phyloP scores from a whole-genome alignment of 2,329 filamentous ascomycete species.

The Knufia fluminis region DNA sequence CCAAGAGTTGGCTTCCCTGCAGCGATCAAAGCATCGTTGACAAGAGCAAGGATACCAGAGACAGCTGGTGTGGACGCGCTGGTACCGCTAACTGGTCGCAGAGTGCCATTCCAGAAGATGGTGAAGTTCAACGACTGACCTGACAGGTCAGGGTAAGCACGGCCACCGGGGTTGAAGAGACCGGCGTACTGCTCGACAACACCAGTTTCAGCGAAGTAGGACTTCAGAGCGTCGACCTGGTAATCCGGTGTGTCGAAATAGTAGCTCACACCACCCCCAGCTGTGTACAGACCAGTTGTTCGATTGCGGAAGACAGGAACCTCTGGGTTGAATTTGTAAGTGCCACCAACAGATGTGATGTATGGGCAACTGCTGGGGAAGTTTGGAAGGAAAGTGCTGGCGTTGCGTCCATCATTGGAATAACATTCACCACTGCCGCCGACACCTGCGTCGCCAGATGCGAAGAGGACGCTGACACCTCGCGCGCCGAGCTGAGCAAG shows the following conservation, averaged over 20 bases:
- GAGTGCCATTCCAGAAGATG: conserved; percentile 34
- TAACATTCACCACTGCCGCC: conserved; percentile 44
- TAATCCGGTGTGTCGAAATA: conserved; percentile 41
- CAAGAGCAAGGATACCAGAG: conserved; percentile 49
- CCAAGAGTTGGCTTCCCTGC: conserved; percentile 44
- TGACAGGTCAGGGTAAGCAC: conserved; percentile 50
- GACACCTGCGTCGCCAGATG: conserved; percentile 51
- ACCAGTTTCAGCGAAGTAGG: conserved; percentile 36
- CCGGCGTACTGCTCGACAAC: conserved; percentile 35
- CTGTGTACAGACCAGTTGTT: conserved; percentile 31
- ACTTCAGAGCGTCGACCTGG: conserved; percentile 36
- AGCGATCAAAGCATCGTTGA: conserved; percentile 54
- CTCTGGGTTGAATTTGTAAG: conserved; percentile 39
- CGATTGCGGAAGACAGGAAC: conserved; percentile 37
- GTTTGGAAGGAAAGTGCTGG: conserved; percentile 47
- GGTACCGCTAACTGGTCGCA: conserved; percentile 31
- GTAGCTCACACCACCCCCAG: conserved; percentile 44
- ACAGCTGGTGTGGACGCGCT: conserved; percentile 50
- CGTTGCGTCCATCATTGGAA: conserved; percentile 50
- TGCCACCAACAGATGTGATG: conserved; percentile 58
- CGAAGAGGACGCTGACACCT: conserved; percentile 54
- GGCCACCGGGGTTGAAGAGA: conserved; percentile 43
- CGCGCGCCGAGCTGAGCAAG: conserved; percentile 57
- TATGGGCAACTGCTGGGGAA: conserved; percentile 62
- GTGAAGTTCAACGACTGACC: conserved; percentile 47